Percentiles rank a stretch among this genome's conserved stretches.
Evolutionary conservation across 805 yeast genomes (phyloP).

Genomic region (Kazachstania taianensis): DNA sequence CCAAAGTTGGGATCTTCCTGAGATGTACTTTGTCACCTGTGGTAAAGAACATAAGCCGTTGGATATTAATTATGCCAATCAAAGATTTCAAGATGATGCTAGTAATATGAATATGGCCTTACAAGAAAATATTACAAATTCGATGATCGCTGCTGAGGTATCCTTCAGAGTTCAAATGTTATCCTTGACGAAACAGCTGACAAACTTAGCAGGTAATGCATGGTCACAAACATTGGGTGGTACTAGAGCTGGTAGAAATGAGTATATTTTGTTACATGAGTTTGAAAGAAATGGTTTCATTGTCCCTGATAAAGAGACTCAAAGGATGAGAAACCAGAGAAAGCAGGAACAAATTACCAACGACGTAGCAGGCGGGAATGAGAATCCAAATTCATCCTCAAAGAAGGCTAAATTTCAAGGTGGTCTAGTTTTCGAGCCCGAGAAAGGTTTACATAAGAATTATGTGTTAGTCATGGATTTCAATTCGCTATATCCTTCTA

Average conservation of each 20-base stretch:
- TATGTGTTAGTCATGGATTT: constrained; percentile 93
- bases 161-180: constrained; percentile 78
- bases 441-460: constrained; percentile 83
- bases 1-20: constrained; percentile 87
- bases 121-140: constrained; percentile 55
- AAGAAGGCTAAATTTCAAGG: constrained; percentile 76
- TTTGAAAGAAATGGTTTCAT: constrained; percentile 69
- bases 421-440: constrained; percentile 95
- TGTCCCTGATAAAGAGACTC: constrained; percentile 74
- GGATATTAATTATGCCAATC: constrained; percentile 65
- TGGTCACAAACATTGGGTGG: constrained; percentile 95
- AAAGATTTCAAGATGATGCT: constrained; percentile 58
- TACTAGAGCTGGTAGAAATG: constrained; percentile 93
- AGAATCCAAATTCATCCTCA: constrained; percentile 29
- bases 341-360: constrained; percentile 22
- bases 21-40: constrained; percentile 79
- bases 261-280: constrained; percentile 84
- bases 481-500: constrained; percentile 93
- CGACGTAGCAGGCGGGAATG: constrained; percentile 23
- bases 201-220: constrained; percentile 91
- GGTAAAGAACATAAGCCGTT: constrained; percentile 47
- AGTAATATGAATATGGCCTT: constrained; percentile 57
- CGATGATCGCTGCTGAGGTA: constrained; percentile 62
- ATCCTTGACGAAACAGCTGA: constrained; percentile 81
- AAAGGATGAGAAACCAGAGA: constrained; percentile 30